Percentiles rank a stretch among this genome's conserved stretches.
phyloP scores from a whole-genome alignment of 305 asterid species.

The Vinca major region DNA sequence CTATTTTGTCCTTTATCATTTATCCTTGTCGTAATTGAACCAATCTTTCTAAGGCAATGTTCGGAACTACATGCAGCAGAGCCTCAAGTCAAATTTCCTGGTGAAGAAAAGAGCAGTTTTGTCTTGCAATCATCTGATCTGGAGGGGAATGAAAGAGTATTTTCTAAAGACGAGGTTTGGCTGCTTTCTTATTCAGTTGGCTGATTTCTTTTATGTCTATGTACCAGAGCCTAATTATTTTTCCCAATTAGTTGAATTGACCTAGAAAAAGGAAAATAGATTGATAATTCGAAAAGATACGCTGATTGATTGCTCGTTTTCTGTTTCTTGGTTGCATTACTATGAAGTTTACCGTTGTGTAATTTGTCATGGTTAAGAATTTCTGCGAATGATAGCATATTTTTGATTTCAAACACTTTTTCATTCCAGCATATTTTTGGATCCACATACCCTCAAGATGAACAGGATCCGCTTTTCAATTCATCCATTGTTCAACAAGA shows the following conservation, averaged over 20 bases:
- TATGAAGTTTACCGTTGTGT: background rate
- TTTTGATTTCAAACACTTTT: background rate
- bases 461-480: conserved; percentile 23
- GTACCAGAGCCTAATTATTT: background rate
- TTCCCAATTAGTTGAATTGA: background rate
- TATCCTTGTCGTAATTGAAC: conserved; percentile 15
- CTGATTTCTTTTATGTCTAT: background rate
- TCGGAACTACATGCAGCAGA: conserved; percentile 23
- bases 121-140: conserved; percentile 24
- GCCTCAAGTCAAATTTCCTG: conserved; percentile 23
- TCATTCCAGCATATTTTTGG: conserved; percentile 25
- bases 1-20: conserved; percentile 4
- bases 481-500: conserved; percentile 23
- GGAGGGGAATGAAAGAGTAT: conserved; percentile 32
- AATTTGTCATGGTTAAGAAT: background rate
- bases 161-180: conserved; percentile 37
- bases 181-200: conserved; percentile 11
- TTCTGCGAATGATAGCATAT: background rate
- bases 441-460: conserved; percentile 17
- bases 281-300: background rate
- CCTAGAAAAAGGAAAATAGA: background rate
- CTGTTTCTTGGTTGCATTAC: background rate
- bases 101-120: conserved; percentile 27
- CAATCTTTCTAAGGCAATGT: conserved; percentile 12
- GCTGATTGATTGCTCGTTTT: background rate